Evolutionary conservation across 192 early-diverging fungal genomes (phyloP).

Genomic region (Coemansia sp.): DNA sequence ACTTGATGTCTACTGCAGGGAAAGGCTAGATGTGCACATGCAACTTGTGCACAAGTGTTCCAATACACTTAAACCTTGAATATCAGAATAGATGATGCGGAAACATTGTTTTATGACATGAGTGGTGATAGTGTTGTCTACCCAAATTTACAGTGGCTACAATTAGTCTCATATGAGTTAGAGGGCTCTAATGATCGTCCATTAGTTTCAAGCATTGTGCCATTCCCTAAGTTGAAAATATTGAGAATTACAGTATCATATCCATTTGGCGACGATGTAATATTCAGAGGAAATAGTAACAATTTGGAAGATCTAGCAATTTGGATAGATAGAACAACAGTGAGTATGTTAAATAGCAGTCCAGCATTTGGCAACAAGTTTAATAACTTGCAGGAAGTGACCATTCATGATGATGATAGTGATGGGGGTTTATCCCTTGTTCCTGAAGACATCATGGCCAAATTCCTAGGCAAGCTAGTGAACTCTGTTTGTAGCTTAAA

Average conservation of each 20-base stretch:
- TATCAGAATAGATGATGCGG: not conserved
- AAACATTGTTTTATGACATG: not conserved
- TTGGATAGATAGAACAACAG: not conserved
- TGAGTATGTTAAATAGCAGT: not conserved
- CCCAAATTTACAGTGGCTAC: not conserved
- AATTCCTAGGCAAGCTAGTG: not conserved
- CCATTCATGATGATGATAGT: not conserved
- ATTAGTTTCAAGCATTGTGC: not conserved
- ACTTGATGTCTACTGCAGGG: not conserved
- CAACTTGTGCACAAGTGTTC: conserved; percentile 4
- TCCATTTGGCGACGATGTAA: not conserved
- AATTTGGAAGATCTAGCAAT: not conserved
- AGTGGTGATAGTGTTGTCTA: not conserved
- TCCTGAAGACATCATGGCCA: not conserved
- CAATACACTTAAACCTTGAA: not conserved
- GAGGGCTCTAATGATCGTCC: not conserved
- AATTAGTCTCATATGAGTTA: not conserved
- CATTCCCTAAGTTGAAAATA: not conserved
- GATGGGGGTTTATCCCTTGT: not conserved
- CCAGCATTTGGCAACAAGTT: not conserved
- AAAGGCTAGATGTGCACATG: not conserved
- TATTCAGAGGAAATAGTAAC: not conserved
- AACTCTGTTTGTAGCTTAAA: not conserved
- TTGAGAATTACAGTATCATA: not conserved
- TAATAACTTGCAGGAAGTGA: not conserved